Evolutionary conservation across 805 yeast species (phyloP), one percentile per base, ranked within the genome.

Genomic region (Kurtzmaniella cleridarum): DNA sequence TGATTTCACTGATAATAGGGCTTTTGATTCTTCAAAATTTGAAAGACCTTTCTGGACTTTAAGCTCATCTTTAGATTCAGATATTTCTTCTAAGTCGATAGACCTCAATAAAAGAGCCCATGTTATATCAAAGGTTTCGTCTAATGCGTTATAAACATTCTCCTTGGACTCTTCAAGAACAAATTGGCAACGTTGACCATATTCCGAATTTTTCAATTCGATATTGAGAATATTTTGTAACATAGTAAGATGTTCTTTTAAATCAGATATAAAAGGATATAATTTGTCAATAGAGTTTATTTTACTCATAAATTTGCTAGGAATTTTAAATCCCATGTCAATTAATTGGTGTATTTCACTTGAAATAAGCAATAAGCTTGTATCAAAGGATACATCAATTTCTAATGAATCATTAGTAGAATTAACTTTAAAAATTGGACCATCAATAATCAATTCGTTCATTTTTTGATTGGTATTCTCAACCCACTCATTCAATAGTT

Each of bases 51-150:
- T 29, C 39, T 27, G 29, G 14, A n/a, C 8, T n/a, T 14, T 28
- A 5, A 15, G 13, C 5, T 30, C 23, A 30, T 30, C 33, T 5
- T 30, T 15, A 4, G 33, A 30, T 5, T 16, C 55, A 9, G 43
- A 53, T 30, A 59, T 49, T 5, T 56, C 59, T 23, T 64, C 57
- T 20, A 77, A 51, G 35, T 79, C 84, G 29, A 68, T 58, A 1
- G 78, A 76, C 42, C 69, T 70, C 0, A 69, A 56, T 9, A 82
- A 50, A 10, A 68, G 60, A 1, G 62, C 69, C 95, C 95, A 85
- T 7, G 65, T 63, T 1, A 74, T 55, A 2, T 50, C 46, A 3
- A 64, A 29, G 3, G 80, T 64, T 0, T 50, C 41, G 2, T 47
- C 43, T 2, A 82, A 45, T 0, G 59, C 40, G 0, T 39, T 38